phyloP scores from a whole-genome alignment of 2,329 filamentous ascomycete genomes.

The Penicillium griseofulvum region DNA sequence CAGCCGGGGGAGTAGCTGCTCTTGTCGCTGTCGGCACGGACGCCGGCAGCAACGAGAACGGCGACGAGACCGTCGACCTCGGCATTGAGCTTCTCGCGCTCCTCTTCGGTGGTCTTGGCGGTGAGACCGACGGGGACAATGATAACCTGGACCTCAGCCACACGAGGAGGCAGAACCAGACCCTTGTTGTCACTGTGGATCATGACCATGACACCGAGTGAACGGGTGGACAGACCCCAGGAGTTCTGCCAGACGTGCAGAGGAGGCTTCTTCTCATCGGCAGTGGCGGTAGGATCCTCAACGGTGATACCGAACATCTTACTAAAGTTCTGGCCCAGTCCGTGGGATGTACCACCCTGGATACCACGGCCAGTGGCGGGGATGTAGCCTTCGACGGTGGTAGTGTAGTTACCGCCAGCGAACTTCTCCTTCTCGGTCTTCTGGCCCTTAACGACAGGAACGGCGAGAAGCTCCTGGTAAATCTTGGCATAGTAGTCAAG shows the following conservation, averaged over 20 bases:
- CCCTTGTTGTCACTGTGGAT: constrained; percentile 96
- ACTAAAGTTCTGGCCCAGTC: constrained; percentile 94
- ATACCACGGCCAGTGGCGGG: constrained; percentile 94
- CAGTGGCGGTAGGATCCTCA: constrained; percentile 74
- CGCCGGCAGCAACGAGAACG: constrained; percentile 67
- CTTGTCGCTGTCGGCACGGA: constrained; percentile 78
- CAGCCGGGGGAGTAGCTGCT: constrained; percentile 89
- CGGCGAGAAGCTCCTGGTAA: constrained; percentile 89
- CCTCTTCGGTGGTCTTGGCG: constrained; percentile 79
- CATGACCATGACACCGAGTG: constrained; percentile 98
- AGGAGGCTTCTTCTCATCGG: constrained; percentile 71
- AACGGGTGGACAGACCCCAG: constrained; percentile 95
- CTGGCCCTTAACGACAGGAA: constrained; percentile 86
- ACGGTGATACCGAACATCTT: constrained; percentile 99
- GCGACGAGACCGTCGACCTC: constrained; percentile 70
- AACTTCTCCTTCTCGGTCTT: constrained; percentile 99
- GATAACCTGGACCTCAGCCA: constrained; percentile 80
- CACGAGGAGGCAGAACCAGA: constrained; percentile 84
- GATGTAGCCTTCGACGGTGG: constrained; percentile 95
- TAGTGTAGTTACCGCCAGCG: constrained; percentile 92
- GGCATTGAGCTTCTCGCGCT: constrained; percentile 70
- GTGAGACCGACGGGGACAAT: constrained; percentile 92
- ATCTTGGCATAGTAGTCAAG: constrained; percentile 88
- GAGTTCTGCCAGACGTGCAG: constrained; percentile 97
- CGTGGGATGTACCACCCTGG: constrained; percentile 92